Evolutionary conservation across 2,329 filamentous ascomycete species (phyloP).

Genomic region (Fusarium ramigenum): DNA sequence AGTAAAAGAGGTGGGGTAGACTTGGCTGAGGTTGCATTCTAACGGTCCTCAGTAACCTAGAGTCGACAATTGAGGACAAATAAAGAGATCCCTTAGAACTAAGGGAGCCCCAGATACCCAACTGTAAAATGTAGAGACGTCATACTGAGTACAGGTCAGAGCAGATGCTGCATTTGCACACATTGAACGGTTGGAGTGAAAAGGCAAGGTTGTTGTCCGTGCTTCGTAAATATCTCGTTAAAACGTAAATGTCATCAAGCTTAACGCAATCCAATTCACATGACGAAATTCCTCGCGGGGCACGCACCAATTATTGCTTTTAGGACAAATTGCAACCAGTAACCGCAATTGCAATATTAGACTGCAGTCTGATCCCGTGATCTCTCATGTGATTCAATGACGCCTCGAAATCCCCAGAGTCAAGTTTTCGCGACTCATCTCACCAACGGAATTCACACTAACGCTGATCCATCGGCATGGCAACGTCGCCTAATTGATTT

Average conservation of each 20-base stretch:
- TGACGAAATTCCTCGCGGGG: not conserved
- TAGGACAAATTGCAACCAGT: not conserved
- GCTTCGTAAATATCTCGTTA: not conserved
- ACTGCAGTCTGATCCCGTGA: too few relatives aligned
- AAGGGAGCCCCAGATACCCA: too few relatives aligned
- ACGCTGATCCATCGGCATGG: fast-evolving
- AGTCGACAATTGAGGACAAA: too few relatives aligned
- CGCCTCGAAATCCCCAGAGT: not conserved
- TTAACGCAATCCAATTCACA: not conserved
- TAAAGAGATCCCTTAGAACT: too few relatives aligned
- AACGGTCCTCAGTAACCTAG: not conserved
- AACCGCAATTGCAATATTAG: not conserved
- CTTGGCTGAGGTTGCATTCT: not conserved
- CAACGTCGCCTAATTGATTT: not conserved
- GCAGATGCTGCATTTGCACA: too few relatives aligned
- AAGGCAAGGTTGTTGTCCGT: not conserved
- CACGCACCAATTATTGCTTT: not conserved
- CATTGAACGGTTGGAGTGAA: too few relatives aligned
- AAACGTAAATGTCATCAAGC: not conserved
- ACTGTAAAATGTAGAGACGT: too few relatives aligned
- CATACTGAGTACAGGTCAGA: too few relatives aligned
- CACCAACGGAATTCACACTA: fast-evolving
- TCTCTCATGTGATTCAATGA: not conserved
- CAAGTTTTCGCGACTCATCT: not conserved
- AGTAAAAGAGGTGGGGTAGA: not conserved